Evolutionary conservation across 306 rosid species (phyloP), one percentile per base, ranked within the genome.

Genomic region (Myrica gale): DNA sequence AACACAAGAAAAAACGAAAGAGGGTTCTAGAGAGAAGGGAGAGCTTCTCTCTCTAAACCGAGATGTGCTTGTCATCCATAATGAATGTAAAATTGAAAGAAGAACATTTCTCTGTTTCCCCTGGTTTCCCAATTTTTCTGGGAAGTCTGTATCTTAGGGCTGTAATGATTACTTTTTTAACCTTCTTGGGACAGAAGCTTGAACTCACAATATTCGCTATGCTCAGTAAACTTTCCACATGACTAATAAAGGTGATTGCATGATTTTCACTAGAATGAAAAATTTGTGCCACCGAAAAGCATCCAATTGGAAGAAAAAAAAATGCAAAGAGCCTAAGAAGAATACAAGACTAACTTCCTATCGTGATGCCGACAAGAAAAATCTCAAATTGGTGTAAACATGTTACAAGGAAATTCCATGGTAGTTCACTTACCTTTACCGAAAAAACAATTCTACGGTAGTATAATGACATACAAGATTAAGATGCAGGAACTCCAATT

Each of bases 381-480:
- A 74, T 76, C 73, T 73, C 54, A 74, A 51, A 54, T 9, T 39
- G 67, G 84, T 19, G 57, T 66, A 42, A 32, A 17, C 70, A 63
- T 80, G 81, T 82, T 78, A 78, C 87, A 82, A 41, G 61, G 69
- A 54, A 20, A 54, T 60, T 63, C 74, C 53, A 65, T 55, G 56
- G 48, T 78, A n/a, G n/a, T n/a, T n/a, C n/a, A n/a, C n/a, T n/a
- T n/a, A n/a, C n/a, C n/a, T n/a, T n/a, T n/a, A n/a, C n/a, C n/a
- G n/a, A n/a, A n/a, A n/a, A n/a, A n/a, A n/a, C n/a, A 20, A 54
- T 60, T 63, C 74, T 58, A 65, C 50, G 56, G 48, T 78, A 76
- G 51, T 78, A 65, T 79, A 80, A 84, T 83, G 80, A 69, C 75
- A 71, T 73, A 58, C 86, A 69, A 61, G 55, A 53, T 71, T 32